These are phyloP conservation scores for Limonomyces culmigenus DNA, from an alignment of 1,284 basidiomycete species.

Conservation along the genomic window DNA sequence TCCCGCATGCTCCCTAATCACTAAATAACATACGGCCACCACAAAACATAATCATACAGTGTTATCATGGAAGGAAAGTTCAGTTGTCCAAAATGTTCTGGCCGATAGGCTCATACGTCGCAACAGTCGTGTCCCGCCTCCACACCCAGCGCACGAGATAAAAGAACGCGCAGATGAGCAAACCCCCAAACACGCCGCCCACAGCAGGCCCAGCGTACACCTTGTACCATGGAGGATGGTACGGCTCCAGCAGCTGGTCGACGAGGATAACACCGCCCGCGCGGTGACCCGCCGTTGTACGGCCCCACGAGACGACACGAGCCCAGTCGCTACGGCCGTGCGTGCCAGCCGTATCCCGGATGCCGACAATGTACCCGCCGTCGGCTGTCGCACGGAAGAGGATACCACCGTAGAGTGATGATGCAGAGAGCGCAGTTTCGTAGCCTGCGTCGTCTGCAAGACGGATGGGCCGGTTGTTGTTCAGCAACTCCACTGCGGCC, in stretches of 20 bases:
- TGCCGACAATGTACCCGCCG: constrained; percentile 63
- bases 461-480: constrained; percentile 54
- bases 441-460: constrained; percentile 61
- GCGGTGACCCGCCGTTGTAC: constrained; percentile 53
- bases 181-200: constrained; percentile 37
- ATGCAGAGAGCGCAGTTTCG: constrained; percentile 47
- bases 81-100: constrained; percentile 58
- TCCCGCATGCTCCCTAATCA: too few species aligned
- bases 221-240: constrained; percentile 70
- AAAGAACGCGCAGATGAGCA: constrained; percentile 55
- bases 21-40: too few species aligned
- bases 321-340: constrained; percentile 62
- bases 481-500: constrained; percentile 19
- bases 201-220: constrained; percentile 47
- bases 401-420: constrained; percentile 62
- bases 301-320: constrained; percentile 63
- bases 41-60: too few species aligned
- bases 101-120: constrained; percentile 75
- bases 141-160: constrained; percentile 47
- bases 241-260: constrained; percentile 73
- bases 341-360: constrained; percentile 73
- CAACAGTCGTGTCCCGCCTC: constrained; percentile 56
- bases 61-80: too few species aligned
- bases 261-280: constrained; percentile 81
- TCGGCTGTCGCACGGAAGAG: constrained; percentile 52